Percentiles rank a stretch among this genome's conserved stretches.
Conservation (phyloP, 257 asterid genomes). For the Fraxinus excelsior region DNA sequence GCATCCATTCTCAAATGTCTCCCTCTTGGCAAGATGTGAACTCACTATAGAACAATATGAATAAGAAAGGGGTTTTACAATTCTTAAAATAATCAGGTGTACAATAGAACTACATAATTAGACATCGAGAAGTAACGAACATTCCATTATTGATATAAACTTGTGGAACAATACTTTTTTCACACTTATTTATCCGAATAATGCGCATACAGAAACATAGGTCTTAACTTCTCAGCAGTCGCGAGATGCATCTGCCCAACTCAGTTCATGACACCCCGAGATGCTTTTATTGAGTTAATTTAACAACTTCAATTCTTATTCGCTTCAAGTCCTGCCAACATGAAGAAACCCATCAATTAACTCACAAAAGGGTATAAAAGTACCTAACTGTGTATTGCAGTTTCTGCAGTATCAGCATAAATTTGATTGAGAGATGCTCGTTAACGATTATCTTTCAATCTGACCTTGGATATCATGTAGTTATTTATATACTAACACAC, state of each 20-base stretch:
- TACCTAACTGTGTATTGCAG: not conserved
- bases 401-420: not conserved
- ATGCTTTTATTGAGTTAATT: not conserved
- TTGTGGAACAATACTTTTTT: not conserved
- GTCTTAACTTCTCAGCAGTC: not conserved
- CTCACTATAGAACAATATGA: not conserved
- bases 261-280: not conserved
- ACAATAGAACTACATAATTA: not conserved
- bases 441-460: not conserved
- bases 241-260: not conserved
- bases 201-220: not conserved
- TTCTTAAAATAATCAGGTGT: not conserved
- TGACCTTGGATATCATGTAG: not conserved
- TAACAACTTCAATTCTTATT: conserved; percentile 15
- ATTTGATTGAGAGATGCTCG: not conserved
- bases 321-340: conserved; percentile 28
- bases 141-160: too few species aligned
- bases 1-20: too few species aligned
- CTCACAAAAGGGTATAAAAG: conserved; percentile 1
- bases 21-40: not conserved
- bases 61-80: not conserved
- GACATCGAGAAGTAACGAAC: not conserved
- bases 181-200: not conserved
- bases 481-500: not conserved
- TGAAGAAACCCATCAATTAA: not conserved